Percentiles rank a stretch among this genome's conserved stretches.
These are phyloP conservation scores for Psilocybe azurescens DNA, from an alignment of 768 basidiomycete species.

Conservation along the genomic window DNA sequence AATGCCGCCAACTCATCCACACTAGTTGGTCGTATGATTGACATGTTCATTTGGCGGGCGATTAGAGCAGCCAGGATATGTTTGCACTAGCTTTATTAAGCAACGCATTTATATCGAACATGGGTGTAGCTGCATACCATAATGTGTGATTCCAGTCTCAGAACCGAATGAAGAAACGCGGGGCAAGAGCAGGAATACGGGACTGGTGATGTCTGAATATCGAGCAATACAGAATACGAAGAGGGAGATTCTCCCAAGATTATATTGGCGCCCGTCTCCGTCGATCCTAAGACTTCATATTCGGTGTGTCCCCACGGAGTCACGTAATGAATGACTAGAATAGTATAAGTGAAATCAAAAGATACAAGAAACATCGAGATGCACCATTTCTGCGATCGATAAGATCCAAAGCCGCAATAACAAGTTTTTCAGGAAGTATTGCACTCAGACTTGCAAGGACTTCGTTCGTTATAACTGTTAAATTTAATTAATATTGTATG, in stretches of 20 bases:
- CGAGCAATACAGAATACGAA: conserved; percentile 58
- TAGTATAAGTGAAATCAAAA: neutral
- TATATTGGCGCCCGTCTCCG: conserved; percentile 38
- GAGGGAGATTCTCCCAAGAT: neutral
- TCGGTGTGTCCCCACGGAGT: conserved; percentile 61
- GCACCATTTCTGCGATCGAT: conserved; percentile 73
- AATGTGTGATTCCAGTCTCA: conserved; percentile 61
- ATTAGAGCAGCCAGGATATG: conserved; percentile 74
- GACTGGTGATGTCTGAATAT: conserved; percentile 40
- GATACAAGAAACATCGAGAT: neutral
- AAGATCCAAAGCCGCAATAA: conserved; percentile 78
- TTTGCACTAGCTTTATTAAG: conserved; percentile 63
- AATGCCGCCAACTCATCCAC: conserved; percentile 54
- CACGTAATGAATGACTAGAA: conserved; percentile 63
- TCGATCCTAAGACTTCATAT: conserved; percentile 74
- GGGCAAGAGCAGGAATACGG: conserved; percentile 78
- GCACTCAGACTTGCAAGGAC: conserved; percentile 57
- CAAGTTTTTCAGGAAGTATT: conserved; percentile 64
- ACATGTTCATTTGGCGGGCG: conserved; percentile 57
- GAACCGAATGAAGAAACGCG: conserved; percentile 68
- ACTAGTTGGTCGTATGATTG: conserved; percentile 51
- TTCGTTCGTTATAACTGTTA: conserved; percentile 40
- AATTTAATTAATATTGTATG: neutral
- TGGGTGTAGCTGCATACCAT: conserved; percentile 51
- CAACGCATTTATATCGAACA: neutral